Evolutionary conservation across 2,329 filamentous ascomycete genomes (phyloP), one percentile per base, ranked within the genome.

Genomic region (Hymenoscyphus infarciens): DNA sequence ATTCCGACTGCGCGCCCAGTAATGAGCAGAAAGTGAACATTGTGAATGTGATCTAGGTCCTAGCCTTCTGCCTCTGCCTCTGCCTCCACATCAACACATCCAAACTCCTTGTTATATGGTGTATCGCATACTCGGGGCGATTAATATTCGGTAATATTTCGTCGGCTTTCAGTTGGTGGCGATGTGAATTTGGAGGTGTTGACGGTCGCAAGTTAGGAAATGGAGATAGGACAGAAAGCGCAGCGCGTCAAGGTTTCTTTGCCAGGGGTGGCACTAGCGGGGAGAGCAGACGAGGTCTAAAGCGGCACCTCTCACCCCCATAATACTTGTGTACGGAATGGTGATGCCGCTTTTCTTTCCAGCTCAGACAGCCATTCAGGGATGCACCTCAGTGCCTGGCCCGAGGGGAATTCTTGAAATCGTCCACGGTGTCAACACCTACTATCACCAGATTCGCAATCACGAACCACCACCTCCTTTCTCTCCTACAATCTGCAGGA

Each of bases 1-100:
- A 95, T 68, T 90, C 86, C 59, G 91, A 93, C 73, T 96, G 91
- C 65, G 95, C 94, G 74, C 95, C 95, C 70, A 97, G 88, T 63
- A 99, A 82, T 56, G 95, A 88, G 73, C 90, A 96, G 78, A 98
- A 97, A 68, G 90, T 96, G 81, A 99, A 98, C 95, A 99, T 99
- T 72, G 25, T 61, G 38, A 56, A 25, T n/a, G 39, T 7, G 39
- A 42, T 42, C 16, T 7, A 13, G 19, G 19, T 22, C 45, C 19
- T 52, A 25, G 19, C 19, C 45, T 52, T 11, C 58, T 16, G n/a
- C 22, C 29, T 38, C 58, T 60, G 45, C 57, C 39, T 59, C 58
- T 60, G 45, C 57, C 39, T 59, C 39, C 45, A 1, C 16, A 8
- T 60, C 35, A 66, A 57, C 56, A 57, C 68, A 67, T 52, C 45